Evolutionary conservation across 768 basidiomycete species (phyloP), one percentile per base, ranked within the genome.

Genomic region (Pleurotus citrinopileatus): DNA sequence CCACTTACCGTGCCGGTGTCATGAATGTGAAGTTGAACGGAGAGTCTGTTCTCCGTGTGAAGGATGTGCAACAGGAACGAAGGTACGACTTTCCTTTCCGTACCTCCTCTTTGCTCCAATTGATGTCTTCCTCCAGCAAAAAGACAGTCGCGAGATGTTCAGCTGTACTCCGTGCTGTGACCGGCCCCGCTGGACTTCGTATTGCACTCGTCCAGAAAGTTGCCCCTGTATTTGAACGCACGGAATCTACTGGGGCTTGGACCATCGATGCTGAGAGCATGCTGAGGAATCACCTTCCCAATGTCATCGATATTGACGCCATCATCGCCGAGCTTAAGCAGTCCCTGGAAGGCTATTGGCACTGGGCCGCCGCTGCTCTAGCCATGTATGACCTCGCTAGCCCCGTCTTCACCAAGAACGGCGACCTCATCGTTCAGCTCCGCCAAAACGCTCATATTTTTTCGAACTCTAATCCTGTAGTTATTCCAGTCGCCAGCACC

Each of bases 371-470:
- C 29, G 45, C 56, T 25, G 56, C 29, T 17, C 45, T 54, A 15
- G 26, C 40, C 13, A 36, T 36, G 13, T 57, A 57, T 45, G 40
- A 20, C 38, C 46, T 54, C 22, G 23, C 53, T 10, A 53, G 51
- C 55, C 57, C 57, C 13, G 55, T 53, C 19, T 59, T 59, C 52
- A 59, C 54, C 1, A 46, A 27, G 40, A 42, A 43, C n/a, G 57
- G 57, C 10, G 57, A 59, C 34, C 56, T 57, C 53, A 37, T 57
- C 45, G 45, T 54, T 43, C 53, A 57, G 27, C 56, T 57, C 36
- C 48, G 48, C 15, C 45, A 47, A 0, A 98, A 19, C 3, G 38
- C 17, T 12, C 38, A 15, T 19, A 12, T 19, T n/a, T 40, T n/a
- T 19, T 7, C 17, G 7, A 19, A 7, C 17, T n/a, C 38, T 40